Base-by-base conservation (phyloP, 768 basidiomycete genomes). In the Lactarius deliciosus region DNA sequence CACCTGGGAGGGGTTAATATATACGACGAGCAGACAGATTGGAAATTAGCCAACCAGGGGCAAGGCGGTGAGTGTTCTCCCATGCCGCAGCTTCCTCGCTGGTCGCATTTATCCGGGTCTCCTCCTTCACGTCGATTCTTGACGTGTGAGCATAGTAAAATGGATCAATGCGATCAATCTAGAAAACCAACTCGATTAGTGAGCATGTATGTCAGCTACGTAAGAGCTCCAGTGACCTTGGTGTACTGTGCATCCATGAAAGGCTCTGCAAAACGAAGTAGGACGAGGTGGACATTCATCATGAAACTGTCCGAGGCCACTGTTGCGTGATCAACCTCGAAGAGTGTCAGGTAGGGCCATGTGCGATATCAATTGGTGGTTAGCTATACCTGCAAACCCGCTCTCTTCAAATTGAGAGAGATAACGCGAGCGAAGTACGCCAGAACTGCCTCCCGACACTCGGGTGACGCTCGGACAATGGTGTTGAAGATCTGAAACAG, bases 281-380 rank as follows among this genome's bases (percentile, higher is more conserved):
- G 77, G 16, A 97, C 79, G n/a, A 82, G 82, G 71, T 96, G 91
- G 38, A 96, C 73, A 71, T 98, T 98, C 66, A 92, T 82, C 89
- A 99, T 91, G 75, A 94, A 98, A 64, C 91, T 88, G 74, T 99
- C 96, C 0, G 87, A 87, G 1, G 95, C 86, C 13, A 98, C 95
- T 0, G 92, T 93, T 11, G 85, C 83, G 1, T 87, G 85, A 64
- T 98, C 92, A 38, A 97, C 92, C 86, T 93, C 64, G n/a, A 58
- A 25, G 45, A 55, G 40, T 15, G 56, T 66, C 57, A 61, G 54
- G 59, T 16, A 43, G 41, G 47, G 55, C 8, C 9, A n/a, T 41
- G 38, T 10, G 10, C 45, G 28, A 57, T 60, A 32, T 41, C 34
- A 22, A 32, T 43, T 34, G 63, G 43, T 40, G 5, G 32, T 43